Percentiles rank a stretch among this genome's conserved stretches.
phyloP scores from a whole-genome alignment of 202 grass and related monocot species.

The Brachypodium distachyon region DNA sequence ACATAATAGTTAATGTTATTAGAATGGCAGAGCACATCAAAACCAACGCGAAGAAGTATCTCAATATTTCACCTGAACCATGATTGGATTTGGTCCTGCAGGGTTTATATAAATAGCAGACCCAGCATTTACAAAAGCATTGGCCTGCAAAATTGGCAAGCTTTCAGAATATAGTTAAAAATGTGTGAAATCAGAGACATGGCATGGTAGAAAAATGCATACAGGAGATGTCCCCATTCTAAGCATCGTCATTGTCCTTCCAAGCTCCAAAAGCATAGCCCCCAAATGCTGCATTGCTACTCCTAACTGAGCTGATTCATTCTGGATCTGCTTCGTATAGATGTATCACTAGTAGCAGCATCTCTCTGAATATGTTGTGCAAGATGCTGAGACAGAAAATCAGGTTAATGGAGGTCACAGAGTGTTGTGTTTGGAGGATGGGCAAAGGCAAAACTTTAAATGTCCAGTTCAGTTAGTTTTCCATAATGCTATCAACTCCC shows the following conservation, averaged over 20 bases:
- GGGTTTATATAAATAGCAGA: conserved; percentile 80
- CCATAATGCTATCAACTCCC: no score
- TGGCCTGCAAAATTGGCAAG: conserved; percentile 40
- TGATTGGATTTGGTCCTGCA: conserved; percentile 84
- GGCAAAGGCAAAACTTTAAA: no score
- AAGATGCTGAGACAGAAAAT: conserved; percentile 42
- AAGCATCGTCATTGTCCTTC: conserved; percentile 86
- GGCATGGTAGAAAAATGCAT: conserved; percentile 29
- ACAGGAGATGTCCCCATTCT: conserved; percentile 72
- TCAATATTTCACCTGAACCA: conserved; percentile 77
- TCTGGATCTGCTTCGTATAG: conserved; percentile 68
- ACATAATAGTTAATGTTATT: conserved; percentile 7
- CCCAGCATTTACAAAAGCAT: conserved; percentile 85
- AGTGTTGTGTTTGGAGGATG: no score
- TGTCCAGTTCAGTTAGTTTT: no score
- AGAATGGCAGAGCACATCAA: conserved; percentile 1
- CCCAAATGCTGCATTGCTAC: conserved; percentile 82
- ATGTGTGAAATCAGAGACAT: background rate
- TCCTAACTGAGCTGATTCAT: conserved; percentile 67
- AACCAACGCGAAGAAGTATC: background rate
- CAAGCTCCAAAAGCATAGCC: conserved; percentile 93
- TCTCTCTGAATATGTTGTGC: conserved; percentile 46
- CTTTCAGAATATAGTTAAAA: conserved; percentile 6
- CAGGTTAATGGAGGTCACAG: background rate
- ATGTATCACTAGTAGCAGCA: conserved; percentile 37